These are phyloP conservation scores for Nelumbo lutea DNA, from an alignment of 164 flowering plant genomes.

Conservation along the genomic window DNA sequence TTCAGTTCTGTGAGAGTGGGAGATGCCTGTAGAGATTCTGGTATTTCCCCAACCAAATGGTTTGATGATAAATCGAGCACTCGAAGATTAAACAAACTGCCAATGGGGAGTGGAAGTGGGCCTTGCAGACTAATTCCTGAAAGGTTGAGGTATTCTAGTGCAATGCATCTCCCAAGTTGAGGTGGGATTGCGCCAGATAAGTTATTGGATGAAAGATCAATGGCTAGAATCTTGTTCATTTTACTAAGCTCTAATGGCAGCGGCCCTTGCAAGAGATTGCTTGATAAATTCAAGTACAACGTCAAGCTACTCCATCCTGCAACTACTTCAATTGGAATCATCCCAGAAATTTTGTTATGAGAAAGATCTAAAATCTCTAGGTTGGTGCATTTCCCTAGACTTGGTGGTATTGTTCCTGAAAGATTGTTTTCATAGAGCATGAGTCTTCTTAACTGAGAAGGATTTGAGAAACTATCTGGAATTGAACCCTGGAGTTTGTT, in stretches of 20 bases:
- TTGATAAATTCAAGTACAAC: conserved; percentile 56
- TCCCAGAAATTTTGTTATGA: conserved; percentile 59
- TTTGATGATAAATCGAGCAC: conserved; percentile 51
- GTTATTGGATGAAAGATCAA: conserved; percentile 40
- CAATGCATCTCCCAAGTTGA: conserved; percentile 33
- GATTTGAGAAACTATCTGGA: conserved; percentile 12
- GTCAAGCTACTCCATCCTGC: conserved; percentile 73
- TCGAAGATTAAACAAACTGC: conserved; percentile 20
- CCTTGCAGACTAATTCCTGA: conserved; percentile 33
- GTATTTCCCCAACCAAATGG: conserved; percentile 37
- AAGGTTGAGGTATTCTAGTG: conserved; percentile 30
- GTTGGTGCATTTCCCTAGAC: conserved; percentile 23
- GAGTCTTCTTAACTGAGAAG: background rate
- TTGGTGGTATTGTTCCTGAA: conserved; percentile 24
- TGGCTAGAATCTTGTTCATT: conserved; percentile 28
- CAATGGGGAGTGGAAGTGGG: conserved; percentile 27
- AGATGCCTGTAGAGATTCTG: conserved; percentile 21
- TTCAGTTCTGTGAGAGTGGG: conserved; percentile 49
- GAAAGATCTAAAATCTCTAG: conserved; percentile 49
- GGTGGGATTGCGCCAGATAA: conserved; percentile 27
- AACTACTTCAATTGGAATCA: conserved; percentile 70
- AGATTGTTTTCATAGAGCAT: background rate
- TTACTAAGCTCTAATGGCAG: conserved; percentile 49
- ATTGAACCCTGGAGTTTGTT: conserved; percentile 31
- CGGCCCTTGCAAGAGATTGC: conserved; percentile 38